These are phyloP conservation scores for Alternaria ventricosa DNA, from an alignment of 2,329 filamentous ascomycete genomes.

Conservation along the genomic window DNA sequence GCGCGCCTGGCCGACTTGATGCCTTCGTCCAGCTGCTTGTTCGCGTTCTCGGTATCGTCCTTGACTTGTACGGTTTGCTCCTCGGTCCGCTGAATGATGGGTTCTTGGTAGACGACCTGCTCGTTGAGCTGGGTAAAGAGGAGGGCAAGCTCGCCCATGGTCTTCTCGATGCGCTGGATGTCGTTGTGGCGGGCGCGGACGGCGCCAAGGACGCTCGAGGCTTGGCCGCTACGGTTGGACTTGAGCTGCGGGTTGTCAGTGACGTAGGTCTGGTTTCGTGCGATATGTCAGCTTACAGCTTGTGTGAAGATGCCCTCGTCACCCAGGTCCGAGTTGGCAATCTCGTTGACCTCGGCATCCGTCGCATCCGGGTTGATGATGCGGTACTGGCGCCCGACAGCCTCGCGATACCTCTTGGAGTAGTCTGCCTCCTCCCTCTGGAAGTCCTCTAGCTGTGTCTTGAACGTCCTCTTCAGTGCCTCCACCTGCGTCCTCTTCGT, in stretches of 20 bases:
- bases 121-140: constrained; percentile 79
- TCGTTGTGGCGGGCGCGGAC: constrained; percentile 85
- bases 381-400: constrained; percentile 79
- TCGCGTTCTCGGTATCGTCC: constrained; percentile 71
- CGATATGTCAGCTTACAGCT: constrained; percentile 65
- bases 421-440: constrained; percentile 75
- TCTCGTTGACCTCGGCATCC: constrained; percentile 73
- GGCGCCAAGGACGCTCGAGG: constrained; percentile 74
- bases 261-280: neutral
- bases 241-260: constrained; percentile 63
- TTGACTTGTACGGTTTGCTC: constrained; percentile 70
- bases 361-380: constrained; percentile 84
- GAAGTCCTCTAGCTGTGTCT: constrained; percentile 73
- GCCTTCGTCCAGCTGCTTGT: constrained; percentile 71
- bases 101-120: constrained; percentile 75
- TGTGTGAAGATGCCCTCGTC: constrained; percentile 83
- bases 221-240: constrained; percentile 76
- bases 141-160: constrained; percentile 70
- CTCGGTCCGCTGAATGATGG: constrained; percentile 67
- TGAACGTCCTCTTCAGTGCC: constrained; percentile 74
- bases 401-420: constrained; percentile 73
- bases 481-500: constrained; percentile 74
- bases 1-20: constrained; percentile 70
- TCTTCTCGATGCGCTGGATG: constrained; percentile 79
- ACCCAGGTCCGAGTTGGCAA: constrained; percentile 74